Evolutionary conservation across 2,329 filamentous ascomycete species (phyloP).

Genomic region (Fusarium phyllophilum): DNA sequence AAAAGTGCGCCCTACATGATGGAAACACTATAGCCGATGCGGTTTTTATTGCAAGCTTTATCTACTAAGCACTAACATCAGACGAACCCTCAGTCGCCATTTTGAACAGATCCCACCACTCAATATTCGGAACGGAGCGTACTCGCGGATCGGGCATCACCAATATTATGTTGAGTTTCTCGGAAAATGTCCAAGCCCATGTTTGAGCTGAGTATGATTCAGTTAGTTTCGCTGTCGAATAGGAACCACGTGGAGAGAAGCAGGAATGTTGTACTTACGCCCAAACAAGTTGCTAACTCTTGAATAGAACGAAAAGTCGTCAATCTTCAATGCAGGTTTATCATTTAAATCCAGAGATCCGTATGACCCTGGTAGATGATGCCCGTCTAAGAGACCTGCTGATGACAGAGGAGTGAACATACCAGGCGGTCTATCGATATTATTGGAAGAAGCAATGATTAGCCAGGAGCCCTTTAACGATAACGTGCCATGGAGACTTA

Average conservation of each 20-base stretch:
- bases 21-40: too few relatives aligned
- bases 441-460: background rate
- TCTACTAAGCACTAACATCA: background rate
- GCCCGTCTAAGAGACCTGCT: background rate
- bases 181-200: constrained; percentile 3
- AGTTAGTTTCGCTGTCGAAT: background rate
- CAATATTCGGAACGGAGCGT: background rate
- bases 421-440: background rate
- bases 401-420: constrained; percentile 11
- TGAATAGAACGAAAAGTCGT: constrained; percentile 6
- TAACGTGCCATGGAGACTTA: too few relatives aligned
- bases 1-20: background rate
- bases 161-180: background rate
- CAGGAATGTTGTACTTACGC: background rate
- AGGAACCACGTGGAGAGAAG: accelerated
- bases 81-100: background rate
- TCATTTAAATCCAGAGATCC: background rate
- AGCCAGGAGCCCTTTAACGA: too few relatives aligned
- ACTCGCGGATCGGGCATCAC: constrained; percentile 4
- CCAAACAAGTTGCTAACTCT: constrained; percentile 9
- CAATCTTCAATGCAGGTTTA: background rate
- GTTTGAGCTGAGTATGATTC: background rate
- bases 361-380: background rate
- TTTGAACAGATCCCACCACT: background rate
- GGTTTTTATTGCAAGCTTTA: background rate